Percentiles rank a stretch among this genome's conserved stretches.
These are phyloP conservation scores for Apiotrichum brassicae DNA, from an alignment of 1,284 basidiomycete genomes.

Conservation along the genomic window DNA sequence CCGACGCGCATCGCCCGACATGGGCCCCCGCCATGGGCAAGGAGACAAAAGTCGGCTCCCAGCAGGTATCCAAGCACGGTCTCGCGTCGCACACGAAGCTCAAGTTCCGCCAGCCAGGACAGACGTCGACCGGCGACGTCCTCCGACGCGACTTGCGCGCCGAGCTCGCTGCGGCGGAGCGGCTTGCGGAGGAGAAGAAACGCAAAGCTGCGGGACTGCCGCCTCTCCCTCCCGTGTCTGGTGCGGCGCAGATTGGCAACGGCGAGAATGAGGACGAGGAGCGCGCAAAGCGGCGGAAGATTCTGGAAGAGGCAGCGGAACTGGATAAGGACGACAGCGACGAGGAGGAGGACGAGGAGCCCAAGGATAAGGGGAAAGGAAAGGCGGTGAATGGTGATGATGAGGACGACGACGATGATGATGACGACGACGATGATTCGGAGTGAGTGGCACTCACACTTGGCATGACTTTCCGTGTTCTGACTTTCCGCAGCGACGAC, in stretches of 20 bases:
- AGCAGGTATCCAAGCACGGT: constrained; percentile 80
- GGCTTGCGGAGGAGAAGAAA: constrained; percentile 76
- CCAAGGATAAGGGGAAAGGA: constrained; percentile 42
- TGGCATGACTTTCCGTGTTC: not conserved
- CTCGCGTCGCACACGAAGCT: constrained; percentile 91
- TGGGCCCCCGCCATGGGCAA: constrained; percentile 47
- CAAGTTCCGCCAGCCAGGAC: constrained; percentile 87
- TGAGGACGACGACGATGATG: constrained; percentile 47
- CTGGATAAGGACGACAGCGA: constrained; percentile 80
- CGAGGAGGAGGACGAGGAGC: constrained; percentile 54
- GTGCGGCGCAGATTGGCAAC: constrained; percentile 26
- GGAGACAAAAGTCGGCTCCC: constrained; percentile 67
- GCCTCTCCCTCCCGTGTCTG: constrained; percentile 32
- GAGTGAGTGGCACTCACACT: not conserved
- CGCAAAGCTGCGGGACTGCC: constrained; percentile 72
- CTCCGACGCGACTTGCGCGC: constrained; percentile 69
- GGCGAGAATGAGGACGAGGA: constrained; percentile 52
- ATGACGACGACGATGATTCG: constrained; percentile 29
- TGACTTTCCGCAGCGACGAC: constrained; percentile 45
- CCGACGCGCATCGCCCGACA: constrained; percentile 46
- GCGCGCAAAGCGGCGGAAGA: constrained; percentile 64
- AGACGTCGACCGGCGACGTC: constrained; percentile 69
- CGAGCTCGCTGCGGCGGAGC: constrained; percentile 74
- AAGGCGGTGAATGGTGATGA: constrained; percentile 47
- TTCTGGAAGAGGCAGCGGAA: constrained; percentile 74